A percentile compares a stretch with the other conserved stretches of the same genome.
These are phyloP conservation scores for Lizonia empirigonia DNA, from an alignment of 2,329 filamentous ascomycete genomes.

Conservation along the genomic window DNA sequence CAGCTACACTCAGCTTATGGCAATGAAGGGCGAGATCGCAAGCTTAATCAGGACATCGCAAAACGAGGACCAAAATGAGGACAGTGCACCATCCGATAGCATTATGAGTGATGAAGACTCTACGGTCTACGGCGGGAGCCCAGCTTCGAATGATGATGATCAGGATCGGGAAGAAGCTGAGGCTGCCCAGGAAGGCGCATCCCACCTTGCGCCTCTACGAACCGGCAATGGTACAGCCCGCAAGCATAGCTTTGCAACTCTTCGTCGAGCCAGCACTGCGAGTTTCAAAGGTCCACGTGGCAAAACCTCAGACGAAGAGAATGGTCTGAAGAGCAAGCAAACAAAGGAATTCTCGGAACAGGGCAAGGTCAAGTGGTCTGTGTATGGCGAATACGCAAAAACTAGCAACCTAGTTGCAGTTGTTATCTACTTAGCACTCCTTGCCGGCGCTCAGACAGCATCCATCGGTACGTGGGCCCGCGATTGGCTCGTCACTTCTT, in stretches of 20 bases:
- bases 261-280: slow-evolving; percentile 88
- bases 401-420: slow-evolving; percentile 90
- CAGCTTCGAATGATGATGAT: slow-evolving; percentile 56
- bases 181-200: slow-evolving; percentile 70
- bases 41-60: slow-evolving; percentile 80
- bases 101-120: slow-evolving; percentile 72
- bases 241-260: slow-evolving; percentile 72
- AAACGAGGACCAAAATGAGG: slow-evolving; percentile 56
- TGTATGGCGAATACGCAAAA: slow-evolving; percentile 93
- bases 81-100: slow-evolving; percentile 56
- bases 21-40: slow-evolving; percentile 89
- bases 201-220: slow-evolving; percentile 75
- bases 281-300: slow-evolving; percentile 87
- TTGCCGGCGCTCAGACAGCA: slow-evolving; percentile 80
- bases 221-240: slow-evolving; percentile 63
- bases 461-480: slow-evolving; percentile 69
- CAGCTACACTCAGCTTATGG: slow-evolving; percentile 87
- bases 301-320: slow-evolving; percentile 83
- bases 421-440: slow-evolving; percentile 73
- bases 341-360: slow-evolving; percentile 88
- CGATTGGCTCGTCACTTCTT: slow-evolving; percentile 30
- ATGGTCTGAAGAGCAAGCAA: slow-evolving; percentile 77
- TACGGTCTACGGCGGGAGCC: slow-evolving; percentile 59
- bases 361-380: slow-evolving; percentile 96
- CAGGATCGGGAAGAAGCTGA: slow-evolving; percentile 60